Percentiles rank a stretch among this genome's conserved stretches.
Conservation (phyloP, 805 yeast genomes). For the Cyberlindnera mrakii region DNA sequence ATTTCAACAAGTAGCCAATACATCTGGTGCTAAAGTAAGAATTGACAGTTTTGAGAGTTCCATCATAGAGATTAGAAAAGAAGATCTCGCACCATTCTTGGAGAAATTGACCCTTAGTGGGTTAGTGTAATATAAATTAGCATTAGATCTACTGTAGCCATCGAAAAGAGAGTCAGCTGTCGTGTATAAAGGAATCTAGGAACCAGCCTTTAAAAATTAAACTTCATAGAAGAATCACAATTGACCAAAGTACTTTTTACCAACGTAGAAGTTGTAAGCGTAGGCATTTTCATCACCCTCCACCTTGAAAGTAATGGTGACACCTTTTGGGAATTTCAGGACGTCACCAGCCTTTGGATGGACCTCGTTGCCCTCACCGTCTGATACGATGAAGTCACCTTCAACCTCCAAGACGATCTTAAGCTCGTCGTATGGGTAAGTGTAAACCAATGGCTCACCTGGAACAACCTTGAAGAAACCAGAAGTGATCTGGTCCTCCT, state of each 20-base stretch:
- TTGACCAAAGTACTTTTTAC: constrained; percentile 12
- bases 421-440: constrained; percentile 60
- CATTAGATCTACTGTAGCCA: no score
- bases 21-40: constrained; percentile 81
- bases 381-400: constrained; percentile 56
- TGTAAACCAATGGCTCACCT: constrained; percentile 62
- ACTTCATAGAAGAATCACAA: not conserved
- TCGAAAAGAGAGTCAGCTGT: no score
- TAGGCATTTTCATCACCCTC: constrained; percentile 59
- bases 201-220: no score
- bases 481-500: constrained; percentile 51
- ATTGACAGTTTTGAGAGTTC: constrained; percentile 95
- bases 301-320: constrained; percentile 57
- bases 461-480: constrained; percentile 68
- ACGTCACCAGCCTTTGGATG: constrained; percentile 60
- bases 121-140: constrained; percentile 26
- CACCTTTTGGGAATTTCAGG: constrained; percentile 61
- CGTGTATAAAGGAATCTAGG: no score
- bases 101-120: constrained; percentile 80
- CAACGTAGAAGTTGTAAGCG: constrained; percentile 25
- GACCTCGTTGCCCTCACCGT: constrained; percentile 56
- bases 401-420: constrained; percentile 58
- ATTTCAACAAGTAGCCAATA: constrained; percentile 79
- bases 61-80: constrained; percentile 82
- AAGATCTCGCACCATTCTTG: constrained; percentile 81